A percentile compares a stretch with the other conserved stretches of the same genome.
Conservation (phyloP, 345 rosid species). For the Rhodamnia rubescens region DNA sequence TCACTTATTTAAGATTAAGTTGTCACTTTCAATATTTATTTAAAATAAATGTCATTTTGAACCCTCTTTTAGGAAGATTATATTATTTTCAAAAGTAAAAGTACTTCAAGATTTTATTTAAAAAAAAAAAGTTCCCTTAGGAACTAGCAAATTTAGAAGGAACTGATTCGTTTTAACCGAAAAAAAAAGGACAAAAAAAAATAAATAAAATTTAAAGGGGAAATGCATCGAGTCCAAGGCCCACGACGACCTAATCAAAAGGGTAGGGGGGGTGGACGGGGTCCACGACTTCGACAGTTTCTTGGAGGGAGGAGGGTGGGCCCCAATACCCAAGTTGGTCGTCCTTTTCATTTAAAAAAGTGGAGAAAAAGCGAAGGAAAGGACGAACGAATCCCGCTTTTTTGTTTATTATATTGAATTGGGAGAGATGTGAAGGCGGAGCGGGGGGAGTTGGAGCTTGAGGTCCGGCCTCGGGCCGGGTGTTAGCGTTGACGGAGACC, state of each 20-base stretch:
- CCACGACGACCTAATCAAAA: not conserved
- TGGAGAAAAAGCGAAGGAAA: not conserved
- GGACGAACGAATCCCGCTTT: not conserved
- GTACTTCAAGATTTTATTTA: too few species aligned
- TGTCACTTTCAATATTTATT: too few species aligned
- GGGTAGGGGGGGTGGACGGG: too few species aligned
- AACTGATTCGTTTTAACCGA: not conserved
- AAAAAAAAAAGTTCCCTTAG: accelerated
- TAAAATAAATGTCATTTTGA: too few species aligned
- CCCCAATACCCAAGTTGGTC: not conserved
- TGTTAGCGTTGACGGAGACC: not conserved
- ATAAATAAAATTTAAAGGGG: not conserved
- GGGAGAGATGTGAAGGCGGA: not conserved
- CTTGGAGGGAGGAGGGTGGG: not conserved
- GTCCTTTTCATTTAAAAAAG: not conserved
- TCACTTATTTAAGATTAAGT: too few species aligned
- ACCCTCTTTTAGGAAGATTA: too few species aligned
- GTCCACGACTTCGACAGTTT: not conserved
- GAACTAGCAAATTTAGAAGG: not conserved
- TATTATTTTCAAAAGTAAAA: too few species aligned
- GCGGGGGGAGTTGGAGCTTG: not conserved
- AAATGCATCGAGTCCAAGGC: not conserved
- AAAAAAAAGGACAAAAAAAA: accelerated
- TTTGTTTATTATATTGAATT: not conserved
- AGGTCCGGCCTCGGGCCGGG: not conserved